Percentiles rank a stretch among this genome's conserved stretches.
phyloP scores from a whole-genome alignment of 2,329 filamentous ascomycete genomes.

The Aspergillus unguis region DNA sequence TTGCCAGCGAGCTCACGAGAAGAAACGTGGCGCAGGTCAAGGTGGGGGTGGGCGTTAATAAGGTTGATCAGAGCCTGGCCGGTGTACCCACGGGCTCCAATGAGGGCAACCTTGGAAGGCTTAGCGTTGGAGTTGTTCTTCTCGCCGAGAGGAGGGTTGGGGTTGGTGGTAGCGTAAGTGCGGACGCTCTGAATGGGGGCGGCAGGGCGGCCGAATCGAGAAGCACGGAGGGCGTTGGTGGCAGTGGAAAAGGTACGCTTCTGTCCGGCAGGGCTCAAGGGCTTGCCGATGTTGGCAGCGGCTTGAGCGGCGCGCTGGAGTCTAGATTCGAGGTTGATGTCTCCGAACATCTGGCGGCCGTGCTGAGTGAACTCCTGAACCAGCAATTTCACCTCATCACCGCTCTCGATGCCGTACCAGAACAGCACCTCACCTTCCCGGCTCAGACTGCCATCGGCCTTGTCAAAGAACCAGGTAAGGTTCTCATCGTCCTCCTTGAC shows the following conservation, averaged over 20 bases:
- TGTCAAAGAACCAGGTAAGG: constrained; percentile 96
- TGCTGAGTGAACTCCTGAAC: constrained; percentile 82
- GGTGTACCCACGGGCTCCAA: constrained; percentile 90
- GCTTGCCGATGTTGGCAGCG: constrained; percentile 56
- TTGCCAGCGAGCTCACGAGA: constrained; percentile 88
- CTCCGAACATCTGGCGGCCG: constrained; percentile 80
- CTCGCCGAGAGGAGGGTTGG: constrained; percentile 83
- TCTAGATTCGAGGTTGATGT: constrained; percentile 83
- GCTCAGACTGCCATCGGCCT: constrained; percentile 87
- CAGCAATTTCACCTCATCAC: constrained; percentile 75
- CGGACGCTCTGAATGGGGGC: constrained; percentile 34
- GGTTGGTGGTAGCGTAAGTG: constrained; percentile 57
- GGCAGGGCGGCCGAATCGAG: constrained; percentile 29
- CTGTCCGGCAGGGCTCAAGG: constrained; percentile 55
- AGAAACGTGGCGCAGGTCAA: constrained; percentile 88
- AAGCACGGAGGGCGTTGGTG: constrained; percentile 38
- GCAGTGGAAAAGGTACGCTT: constrained; percentile 66
- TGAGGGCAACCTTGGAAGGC: constrained; percentile 77
- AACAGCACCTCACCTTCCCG: constrained; percentile 86
- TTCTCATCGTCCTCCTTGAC: constrained; percentile 96
- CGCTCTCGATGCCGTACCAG: constrained; percentile 86
- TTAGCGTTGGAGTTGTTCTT: constrained; percentile 81
- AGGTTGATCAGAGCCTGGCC: constrained; percentile 86
- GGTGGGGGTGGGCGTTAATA: constrained; percentile 79
- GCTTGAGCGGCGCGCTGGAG: constrained; percentile 73